Evolutionary conservation across 2,329 filamentous ascomycete species (phyloP).

Genomic region (Tolypocladium album): DNA sequence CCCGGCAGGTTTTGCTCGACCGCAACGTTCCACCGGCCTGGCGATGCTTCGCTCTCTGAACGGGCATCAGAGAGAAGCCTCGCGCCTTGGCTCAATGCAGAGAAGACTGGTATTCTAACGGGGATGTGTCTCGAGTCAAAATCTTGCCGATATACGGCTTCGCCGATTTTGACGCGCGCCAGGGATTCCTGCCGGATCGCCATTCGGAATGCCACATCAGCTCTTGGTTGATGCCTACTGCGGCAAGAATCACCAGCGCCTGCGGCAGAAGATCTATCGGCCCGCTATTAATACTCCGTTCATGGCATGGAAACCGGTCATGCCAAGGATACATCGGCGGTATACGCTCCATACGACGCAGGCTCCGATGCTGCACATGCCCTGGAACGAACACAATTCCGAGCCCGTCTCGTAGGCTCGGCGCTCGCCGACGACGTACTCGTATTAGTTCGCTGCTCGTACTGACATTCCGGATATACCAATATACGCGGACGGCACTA

Average conservation of each 20-base stretch:
- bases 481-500: not conserved
- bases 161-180: not conserved
- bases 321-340: not conserved
- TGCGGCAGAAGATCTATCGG: not conserved
- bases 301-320: not conserved
- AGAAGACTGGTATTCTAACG: not conserved
- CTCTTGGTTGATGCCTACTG: not conserved
- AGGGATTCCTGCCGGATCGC: not conserved
- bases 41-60: not conserved
- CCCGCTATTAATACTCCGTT: not conserved
- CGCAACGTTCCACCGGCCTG: not conserved
- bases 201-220: not conserved
- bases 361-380: not conserved
- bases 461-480: not conserved
- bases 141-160: not conserved
- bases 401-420: not conserved
- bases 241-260: not conserved
- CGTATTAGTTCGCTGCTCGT: no score
- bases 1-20: not conserved
- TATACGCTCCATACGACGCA: not conserved
- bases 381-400: not conserved
- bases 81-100: not conserved
- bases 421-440: not conserved
- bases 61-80: not conserved
- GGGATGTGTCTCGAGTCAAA: not conserved